Percentiles rank a stretch among this genome's conserved stretches.
Conservation (phyloP, 805 yeast species). For the Wickerhamiella siamensis region DNA sequence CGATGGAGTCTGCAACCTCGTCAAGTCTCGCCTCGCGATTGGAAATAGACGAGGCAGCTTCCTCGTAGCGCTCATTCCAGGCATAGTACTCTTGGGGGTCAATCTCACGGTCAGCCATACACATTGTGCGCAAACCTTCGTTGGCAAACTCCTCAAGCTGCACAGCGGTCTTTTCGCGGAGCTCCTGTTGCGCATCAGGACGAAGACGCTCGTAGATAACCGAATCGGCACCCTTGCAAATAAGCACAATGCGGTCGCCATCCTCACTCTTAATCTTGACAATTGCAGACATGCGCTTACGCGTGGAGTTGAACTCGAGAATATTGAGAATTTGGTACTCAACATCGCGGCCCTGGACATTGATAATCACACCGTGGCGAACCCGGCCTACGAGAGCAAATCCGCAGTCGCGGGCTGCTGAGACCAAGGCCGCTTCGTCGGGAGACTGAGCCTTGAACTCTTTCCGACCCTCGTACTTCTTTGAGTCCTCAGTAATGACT, state of each 20-base stretch:
- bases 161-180: slow-evolving; percentile 47
- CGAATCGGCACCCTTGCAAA: slow-evolving; percentile 68
- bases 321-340: slow-evolving; percentile 43
- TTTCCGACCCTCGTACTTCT: slow-evolving; percentile 25
- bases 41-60: slow-evolving; percentile 44
- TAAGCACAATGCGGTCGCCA: slow-evolving; percentile 32
- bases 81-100: slow-evolving; percentile 31
- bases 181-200: slow-evolving; percentile 28
- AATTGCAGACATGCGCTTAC: slow-evolving; percentile 70
- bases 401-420: slow-evolving; percentile 67
- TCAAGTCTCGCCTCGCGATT: slow-evolving; percentile 52
- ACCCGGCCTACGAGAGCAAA: slow-evolving; percentile 45
- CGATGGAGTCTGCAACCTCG: slow-evolving; percentile 44
- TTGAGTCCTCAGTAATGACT: slow-evolving; percentile 47
- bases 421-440: slow-evolving; percentile 70
- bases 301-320: slow-evolving; percentile 56
- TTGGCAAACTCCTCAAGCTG: slow-evolving; percentile 62
- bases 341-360: slow-evolving; percentile 33
- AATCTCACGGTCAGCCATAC: slow-evolving; percentile 51
- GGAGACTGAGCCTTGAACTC: slow-evolving; percentile 74
- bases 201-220: slow-evolving; percentile 45
- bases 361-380: slow-evolving; percentile 34
- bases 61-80: slow-evolving; percentile 44
- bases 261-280: slow-evolving; percentile 27
- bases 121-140: slow-evolving; percentile 69